These are phyloP conservation scores for Phytophthora pistaciae DNA, from an alignment of 352 stramenopile species.

Conservation along the genomic window DNA sequence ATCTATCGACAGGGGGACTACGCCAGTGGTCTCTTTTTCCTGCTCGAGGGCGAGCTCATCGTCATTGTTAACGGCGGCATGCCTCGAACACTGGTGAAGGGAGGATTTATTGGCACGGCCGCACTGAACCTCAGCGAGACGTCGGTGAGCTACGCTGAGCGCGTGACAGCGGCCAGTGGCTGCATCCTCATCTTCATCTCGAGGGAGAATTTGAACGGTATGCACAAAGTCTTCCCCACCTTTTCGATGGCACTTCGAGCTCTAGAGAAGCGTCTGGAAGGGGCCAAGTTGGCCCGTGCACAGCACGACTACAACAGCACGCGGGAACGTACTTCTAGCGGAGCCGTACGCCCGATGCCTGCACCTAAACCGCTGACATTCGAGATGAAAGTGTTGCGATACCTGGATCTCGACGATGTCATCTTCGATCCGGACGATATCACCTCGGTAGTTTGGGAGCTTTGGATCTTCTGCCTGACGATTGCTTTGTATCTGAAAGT, in stretches of 20 bases:
- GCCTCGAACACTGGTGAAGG: slow-evolving; percentile 47
- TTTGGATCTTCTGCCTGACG: slow-evolving; percentile 38
- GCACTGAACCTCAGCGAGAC: slow-evolving; percentile 59
- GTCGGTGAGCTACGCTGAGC: slow-evolving; percentile 64
- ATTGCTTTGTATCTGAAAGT: slow-evolving; percentile 48
- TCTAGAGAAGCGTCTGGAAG: slow-evolving; percentile 59
- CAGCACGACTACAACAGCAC: slow-evolving; percentile 32
- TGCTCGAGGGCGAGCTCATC: slow-evolving; percentile 63
- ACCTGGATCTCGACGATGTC: slow-evolving; percentile 41
- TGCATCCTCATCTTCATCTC: slow-evolving; percentile 68
- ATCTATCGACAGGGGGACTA: slow-evolving; percentile 73
- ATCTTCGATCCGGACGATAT: slow-evolving; percentile 55
- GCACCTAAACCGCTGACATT: no score
- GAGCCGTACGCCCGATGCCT: background rate
- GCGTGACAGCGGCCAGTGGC: slow-evolving; percentile 64
- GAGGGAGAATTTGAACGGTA: slow-evolving; percentile 56
- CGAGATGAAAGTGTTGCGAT: slow-evolving; percentile 38
- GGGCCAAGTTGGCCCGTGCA: slow-evolving; percentile 51
- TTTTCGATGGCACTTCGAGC: slow-evolving; percentile 72
- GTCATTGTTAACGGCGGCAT: slow-evolving; percentile 46
- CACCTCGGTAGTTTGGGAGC: slow-evolving; percentile 37
- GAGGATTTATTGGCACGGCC: slow-evolving; percentile 62
- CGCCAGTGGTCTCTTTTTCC: slow-evolving; percentile 65
- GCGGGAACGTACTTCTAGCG: slow-evolving; percentile 13
- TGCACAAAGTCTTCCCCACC: slow-evolving; percentile 70